A percentile compares a stretch with the other conserved stretches of the same genome.
phyloP scores from a whole-genome alignment of 2,329 filamentous ascomycete species.

The Talaromyces marneffei region DNA sequence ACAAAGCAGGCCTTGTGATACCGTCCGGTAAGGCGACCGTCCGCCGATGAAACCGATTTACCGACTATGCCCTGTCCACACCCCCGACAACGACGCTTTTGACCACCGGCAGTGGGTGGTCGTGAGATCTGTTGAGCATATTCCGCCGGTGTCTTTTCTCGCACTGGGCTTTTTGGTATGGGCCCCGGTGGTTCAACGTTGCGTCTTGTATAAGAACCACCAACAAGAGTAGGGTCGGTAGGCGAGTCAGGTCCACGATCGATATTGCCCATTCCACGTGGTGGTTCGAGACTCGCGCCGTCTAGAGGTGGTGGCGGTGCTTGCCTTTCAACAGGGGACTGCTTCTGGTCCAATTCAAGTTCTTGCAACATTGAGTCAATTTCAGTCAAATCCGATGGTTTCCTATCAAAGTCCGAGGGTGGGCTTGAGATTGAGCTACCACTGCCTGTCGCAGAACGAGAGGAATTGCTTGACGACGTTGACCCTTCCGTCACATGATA shows the following conservation, averaged over 20 bases:
- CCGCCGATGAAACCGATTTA: slow-evolving; percentile 89
- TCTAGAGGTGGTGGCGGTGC: neutral
- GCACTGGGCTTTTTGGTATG: slow-evolving; percentile 14
- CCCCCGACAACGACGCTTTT: slow-evolving; percentile 74
- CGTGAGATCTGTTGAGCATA: slow-evolving; percentile 27
- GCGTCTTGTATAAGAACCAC: slow-evolving; percentile 27
- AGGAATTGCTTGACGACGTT: slow-evolving; percentile 59
- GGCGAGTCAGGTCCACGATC: slow-evolving; percentile 41
- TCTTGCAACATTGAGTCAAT: slow-evolving; percentile 54
- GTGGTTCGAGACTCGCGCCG: slow-evolving; percentile 21
- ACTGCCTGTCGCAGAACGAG: slow-evolving; percentile 54
- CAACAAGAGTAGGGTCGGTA: slow-evolving; percentile 42
- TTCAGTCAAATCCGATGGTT: slow-evolving; percentile 32
- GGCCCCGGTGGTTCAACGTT: neutral
- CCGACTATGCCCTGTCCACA: slow-evolving; percentile 74
- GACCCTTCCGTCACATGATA: slow-evolving; percentile 62
- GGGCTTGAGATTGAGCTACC: slow-evolving; percentile 59
- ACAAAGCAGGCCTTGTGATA: slow-evolving; percentile 96
- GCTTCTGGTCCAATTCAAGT: slow-evolving; percentile 34
- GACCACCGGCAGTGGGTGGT: slow-evolving; percentile 40
- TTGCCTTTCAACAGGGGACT: slow-evolving; percentile 31
- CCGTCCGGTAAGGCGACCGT: slow-evolving; percentile 82
- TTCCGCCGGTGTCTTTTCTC: slow-evolving; percentile 16
- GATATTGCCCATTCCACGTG: slow-evolving; percentile 26
- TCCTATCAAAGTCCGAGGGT: slow-evolving; percentile 36